A percentile compares a stretch with the other conserved stretches of the same genome.
Evolutionary conservation across 345 rosid species (phyloP).

Genomic region (Iberis pinnata): DNA sequence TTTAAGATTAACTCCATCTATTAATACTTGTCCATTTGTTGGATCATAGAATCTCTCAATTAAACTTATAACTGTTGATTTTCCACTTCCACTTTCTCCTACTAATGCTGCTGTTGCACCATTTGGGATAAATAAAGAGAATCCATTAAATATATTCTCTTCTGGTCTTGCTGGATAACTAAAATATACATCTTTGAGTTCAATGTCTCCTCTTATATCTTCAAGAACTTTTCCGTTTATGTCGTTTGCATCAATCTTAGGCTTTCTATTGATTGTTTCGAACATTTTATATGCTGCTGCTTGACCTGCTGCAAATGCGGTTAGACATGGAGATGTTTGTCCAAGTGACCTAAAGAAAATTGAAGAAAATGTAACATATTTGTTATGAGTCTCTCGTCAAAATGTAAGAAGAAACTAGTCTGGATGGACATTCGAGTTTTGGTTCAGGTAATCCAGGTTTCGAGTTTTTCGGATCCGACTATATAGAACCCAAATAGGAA

Average conservation of each 20-base stretch:
- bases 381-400: not conserved
- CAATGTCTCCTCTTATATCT: conserved; percentile 63
- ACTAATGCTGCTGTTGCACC: conserved; percentile 74
- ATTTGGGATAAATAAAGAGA: conserved; percentile 52
- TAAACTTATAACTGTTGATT: conserved; percentile 70
- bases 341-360: conserved; percentile 69
- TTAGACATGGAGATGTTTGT: conserved; percentile 70
- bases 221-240: conserved; percentile 42
- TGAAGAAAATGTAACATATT: not conserved
- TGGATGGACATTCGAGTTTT: too few relatives aligned
- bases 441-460: too few relatives aligned
- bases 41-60: conserved; percentile 85
- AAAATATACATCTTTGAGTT: conserved; percentile 54
- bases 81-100: conserved; percentile 88
- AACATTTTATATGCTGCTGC: conserved; percentile 81
- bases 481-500: too few relatives aligned
- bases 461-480: too few relatives aligned
- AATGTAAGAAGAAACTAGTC: not conserved
- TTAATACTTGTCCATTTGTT: conserved; percentile 50
- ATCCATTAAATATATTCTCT: conserved; percentile 58
- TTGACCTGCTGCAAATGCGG: conserved; percentile 68
- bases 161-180: conserved; percentile 75
- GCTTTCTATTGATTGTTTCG: conserved; percentile 61
- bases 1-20: conserved; percentile 58
- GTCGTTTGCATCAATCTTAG: conserved; percentile 58